Conservation (phyloP, 1,284 basidiomycete species). For the Sanguinoderma infundibulare region DNA sequence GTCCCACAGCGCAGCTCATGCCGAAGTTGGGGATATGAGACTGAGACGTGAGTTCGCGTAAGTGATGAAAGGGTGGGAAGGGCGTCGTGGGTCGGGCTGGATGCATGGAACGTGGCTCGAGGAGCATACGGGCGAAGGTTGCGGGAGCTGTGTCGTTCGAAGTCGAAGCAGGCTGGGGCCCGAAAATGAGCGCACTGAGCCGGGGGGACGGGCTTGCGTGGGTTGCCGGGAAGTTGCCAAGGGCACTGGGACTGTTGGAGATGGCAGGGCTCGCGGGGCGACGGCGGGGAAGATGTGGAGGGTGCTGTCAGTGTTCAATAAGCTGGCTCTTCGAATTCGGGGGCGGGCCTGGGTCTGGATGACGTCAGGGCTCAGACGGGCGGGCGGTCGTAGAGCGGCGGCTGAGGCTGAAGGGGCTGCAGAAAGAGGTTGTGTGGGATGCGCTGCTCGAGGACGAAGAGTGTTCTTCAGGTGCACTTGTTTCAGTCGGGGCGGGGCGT, state of each 20-base stretch:
- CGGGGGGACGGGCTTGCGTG: slow-evolving; percentile 3
- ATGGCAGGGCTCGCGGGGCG: not conserved
- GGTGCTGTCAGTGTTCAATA: not conserved
- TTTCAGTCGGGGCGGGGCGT: slow-evolving; percentile 6
- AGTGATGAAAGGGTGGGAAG: not conserved
- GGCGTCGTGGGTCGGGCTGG: too few species aligned
- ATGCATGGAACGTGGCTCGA: too few species aligned
- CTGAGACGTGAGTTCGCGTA: not conserved
- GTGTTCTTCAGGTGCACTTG: not conserved
- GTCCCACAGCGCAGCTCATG: not conserved
- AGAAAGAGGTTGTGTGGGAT: not conserved
- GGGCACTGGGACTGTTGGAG: slow-evolving; percentile 2
- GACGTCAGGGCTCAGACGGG: slow-evolving; percentile 3
- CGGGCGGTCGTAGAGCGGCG: not conserved
- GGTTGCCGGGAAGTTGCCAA: too few species aligned
- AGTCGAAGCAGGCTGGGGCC: not conserved
- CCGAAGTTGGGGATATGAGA: not conserved
- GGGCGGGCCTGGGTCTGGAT: slow-evolving; percentile 4
- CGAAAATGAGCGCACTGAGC: not conserved
- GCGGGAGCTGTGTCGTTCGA: not conserved
- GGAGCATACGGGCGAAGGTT: not conserved
- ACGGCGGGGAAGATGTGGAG: slow-evolving; percentile 1
- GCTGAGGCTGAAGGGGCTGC: not conserved
- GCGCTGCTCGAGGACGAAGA: not conserved
- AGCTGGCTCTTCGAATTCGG: not conserved